A percentile compares a stretch with the other conserved stretches of the same genome.
These are phyloP conservation scores for Blastosporella zonata DNA, from an alignment of 1,284 basidiomycete species.

Conservation along the genomic window DNA sequence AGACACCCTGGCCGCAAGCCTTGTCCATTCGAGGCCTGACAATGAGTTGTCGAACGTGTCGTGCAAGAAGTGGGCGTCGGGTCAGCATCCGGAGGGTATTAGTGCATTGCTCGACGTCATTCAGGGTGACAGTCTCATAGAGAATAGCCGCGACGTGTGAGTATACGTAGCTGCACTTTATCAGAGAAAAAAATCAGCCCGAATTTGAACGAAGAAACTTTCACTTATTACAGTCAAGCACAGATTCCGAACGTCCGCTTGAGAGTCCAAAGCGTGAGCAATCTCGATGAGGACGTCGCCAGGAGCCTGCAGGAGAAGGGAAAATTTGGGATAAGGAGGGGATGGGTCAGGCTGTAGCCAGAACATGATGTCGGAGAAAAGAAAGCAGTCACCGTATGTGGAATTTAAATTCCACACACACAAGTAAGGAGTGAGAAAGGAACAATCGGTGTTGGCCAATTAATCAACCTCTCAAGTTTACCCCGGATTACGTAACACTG, in stretches of 20 bases:
- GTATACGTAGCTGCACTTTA: conserved; percentile 47
- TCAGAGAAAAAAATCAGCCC: not conserved
- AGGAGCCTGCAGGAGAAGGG: conserved; percentile 34
- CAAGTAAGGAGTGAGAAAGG: too few species aligned
- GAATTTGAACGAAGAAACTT: not conserved
- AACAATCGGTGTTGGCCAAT: not conserved
- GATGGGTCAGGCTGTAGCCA: not conserved
- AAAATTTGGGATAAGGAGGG: conserved; percentile 2
- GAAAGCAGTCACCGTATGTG: too few species aligned
- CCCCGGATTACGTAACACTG: not conserved
- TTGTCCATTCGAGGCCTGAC: conserved; percentile 39
- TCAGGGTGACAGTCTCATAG: conserved; percentile 54
- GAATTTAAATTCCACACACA: not conserved
- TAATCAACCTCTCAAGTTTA: not conserved
- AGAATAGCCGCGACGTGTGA: conserved; percentile 51
- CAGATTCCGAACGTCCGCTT: conserved; percentile 53
- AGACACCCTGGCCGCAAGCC: conserved; percentile 28
- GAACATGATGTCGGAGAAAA: conserved; percentile 10
- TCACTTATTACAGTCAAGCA: conserved; percentile 46
- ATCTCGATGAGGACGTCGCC: conserved; percentile 66
- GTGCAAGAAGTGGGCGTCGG: conserved; percentile 49
- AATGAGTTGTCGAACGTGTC: conserved; percentile 59
- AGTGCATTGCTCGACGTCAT: conserved; percentile 53
- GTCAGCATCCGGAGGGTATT: conserved; percentile 61
- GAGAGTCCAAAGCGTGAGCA: conserved; percentile 47